Evolutionary conservation across 2,329 filamentous ascomycete species (phyloP), one percentile per base, ranked within the genome.

Genomic region (Podosphaera fusca): DNA sequence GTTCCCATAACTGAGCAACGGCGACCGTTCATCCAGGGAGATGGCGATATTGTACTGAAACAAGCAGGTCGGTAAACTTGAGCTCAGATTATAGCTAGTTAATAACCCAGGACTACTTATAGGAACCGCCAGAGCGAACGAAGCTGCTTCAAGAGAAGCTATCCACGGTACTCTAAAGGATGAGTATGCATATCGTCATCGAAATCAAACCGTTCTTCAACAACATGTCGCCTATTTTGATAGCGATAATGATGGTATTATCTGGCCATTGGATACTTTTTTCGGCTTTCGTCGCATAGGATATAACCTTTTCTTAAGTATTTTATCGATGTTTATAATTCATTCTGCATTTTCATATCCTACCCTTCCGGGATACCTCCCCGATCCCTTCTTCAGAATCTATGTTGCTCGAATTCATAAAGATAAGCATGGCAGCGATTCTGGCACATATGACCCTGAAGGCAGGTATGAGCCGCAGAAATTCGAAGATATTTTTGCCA

Each of bases 221-320:
- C 75, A 78, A 61, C 76, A 78, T 63, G 70, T 70, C 61, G 67
- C 68, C 30, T 78, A 75, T 68, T 79, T 74, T 61, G 75, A 78
- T 63, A 61, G 66, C 8, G 75, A 78, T 62, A 61, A 65, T 34
- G 75, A 78, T 62, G 72, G 72, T 38, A 65, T 78, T n/a, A 73
- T 78, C 59, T 77, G 71, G 71, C 75, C 76, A 0, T 62, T 60
- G 1, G 75, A 78, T 63, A 78, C 75, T 1, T 78, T 70, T 64
- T 54, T 58, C 21, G 73, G 74, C 9, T 74, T 74, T 62, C 67
- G 70, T 50, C 64, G 65, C 3, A 68, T 74, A 14, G 74, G 74
- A 31, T 77, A 72, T 65, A 67, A 67, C 29, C 57, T 71, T 29
- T 9, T 72, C 21, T 67, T 77, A 47, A 72, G 70, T 0, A 30